Evolutionary conservation across 73 alveolate genomes (phyloP), one percentile per base, ranked within the genome.

Genomic region (Diophrys sp.): DNA sequence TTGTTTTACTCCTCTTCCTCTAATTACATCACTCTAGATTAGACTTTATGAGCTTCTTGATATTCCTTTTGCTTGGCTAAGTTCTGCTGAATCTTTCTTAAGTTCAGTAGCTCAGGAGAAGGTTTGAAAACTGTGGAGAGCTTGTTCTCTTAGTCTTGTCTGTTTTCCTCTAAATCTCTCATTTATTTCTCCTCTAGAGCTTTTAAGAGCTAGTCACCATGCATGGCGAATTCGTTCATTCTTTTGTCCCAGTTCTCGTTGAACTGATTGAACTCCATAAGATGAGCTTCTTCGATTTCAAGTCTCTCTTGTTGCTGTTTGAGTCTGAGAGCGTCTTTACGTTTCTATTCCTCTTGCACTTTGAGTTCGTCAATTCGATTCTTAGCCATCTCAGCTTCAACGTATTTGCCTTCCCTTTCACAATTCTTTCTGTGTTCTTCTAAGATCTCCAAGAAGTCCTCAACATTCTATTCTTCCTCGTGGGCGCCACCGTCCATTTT

Each of bases 311-410:
- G 25, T 32, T 77, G 66, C 5, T 81, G 87, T 27, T 75, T 81
- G 2, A 78, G 70, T 33, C 56, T 73, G 23, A 82, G 31, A 29
- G 57, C 82, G 32, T 81, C 85, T 26, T 74, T 69, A 33, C 74
- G 70, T 23, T 79, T 67, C 18, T 72, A 31, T 72, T 80, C 82
- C 44, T 73, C 80, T 44, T 81, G 74, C 14, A 70, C 54, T 67
- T 87, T 87, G 26, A 87, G 75, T 44, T 87, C 94, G 29, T 87
- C 80, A 33, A 87, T 79, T 68, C 94, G 56, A 71, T 81, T 68
- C 82, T 80, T 87, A 44, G 94, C 94, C 94, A 87, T 87, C 72
- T 87, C 94, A 29, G 94, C 94, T 54, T 87, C 94, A 1, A 87
- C 85, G 56, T 73, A 87, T 74, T 87, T 87, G 56, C 94, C 89